These are phyloP conservation scores for Elongisporangium prolatum DNA, from an alignment of 352 stramenopile genomes.

Conservation along the genomic window DNA sequence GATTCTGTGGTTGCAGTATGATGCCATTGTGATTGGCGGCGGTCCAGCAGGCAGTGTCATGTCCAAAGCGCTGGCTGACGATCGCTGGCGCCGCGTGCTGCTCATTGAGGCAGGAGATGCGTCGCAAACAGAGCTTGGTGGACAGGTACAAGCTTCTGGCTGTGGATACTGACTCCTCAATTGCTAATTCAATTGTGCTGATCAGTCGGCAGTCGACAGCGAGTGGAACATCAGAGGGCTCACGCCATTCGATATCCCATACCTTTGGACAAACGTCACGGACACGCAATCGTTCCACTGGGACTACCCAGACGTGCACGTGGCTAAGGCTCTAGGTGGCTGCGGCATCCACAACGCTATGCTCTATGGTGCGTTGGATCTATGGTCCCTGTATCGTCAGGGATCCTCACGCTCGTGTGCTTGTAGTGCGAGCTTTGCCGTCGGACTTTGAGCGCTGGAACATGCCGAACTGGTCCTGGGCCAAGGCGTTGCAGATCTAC, in stretches of 20 bases:
- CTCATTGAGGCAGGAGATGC: conserved; percentile 61
- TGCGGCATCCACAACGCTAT: conserved; percentile 91
- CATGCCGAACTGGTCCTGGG: conserved; percentile 71
- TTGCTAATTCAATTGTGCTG: background rate
- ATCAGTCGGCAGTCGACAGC: background rate
- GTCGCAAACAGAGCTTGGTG: conserved; percentile 49
- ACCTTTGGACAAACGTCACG: conserved; percentile 81
- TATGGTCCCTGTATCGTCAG: background rate
- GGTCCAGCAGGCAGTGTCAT: conserved; percentile 55
- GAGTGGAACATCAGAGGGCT: conserved; percentile 33
- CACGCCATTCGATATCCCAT: conserved; percentile 81
- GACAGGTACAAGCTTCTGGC: conserved; percentile 20
- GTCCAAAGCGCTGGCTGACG: conserved; percentile 44
- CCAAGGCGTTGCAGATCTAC: conserved; percentile 67
- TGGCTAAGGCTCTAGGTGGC: conserved; percentile 82
- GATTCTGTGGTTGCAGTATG: conserved; percentile 23
- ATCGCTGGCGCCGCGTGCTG: conserved; percentile 51
- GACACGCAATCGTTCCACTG: conserved; percentile 64
- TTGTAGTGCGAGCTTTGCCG: conserved; percentile 58
- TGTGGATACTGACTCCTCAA: background rate
- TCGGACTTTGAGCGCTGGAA: conserved; percentile 76
- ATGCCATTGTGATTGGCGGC: conserved; percentile 59
- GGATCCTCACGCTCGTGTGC: background rate
- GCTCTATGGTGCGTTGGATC: conserved; percentile 63
- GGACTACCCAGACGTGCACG: conserved; percentile 74